Evolutionary conservation across 768 basidiomycete genomes (phyloP).

Genomic region (Lyophyllum semitale): DNA sequence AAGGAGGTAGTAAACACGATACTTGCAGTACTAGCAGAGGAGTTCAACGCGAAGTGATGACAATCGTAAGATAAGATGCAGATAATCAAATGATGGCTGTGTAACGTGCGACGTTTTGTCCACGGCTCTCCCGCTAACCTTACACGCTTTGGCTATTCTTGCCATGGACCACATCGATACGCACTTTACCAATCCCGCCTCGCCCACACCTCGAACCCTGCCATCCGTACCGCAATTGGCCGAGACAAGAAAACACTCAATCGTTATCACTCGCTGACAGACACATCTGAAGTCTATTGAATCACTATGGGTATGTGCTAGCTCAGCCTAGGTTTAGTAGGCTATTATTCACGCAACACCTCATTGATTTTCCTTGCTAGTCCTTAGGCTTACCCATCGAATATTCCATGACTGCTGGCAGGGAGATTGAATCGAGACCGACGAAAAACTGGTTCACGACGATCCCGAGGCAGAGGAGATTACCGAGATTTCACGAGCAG

Average conservation of each 20-base stretch:
- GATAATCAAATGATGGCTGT: too few species aligned
- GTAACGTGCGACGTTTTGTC: too few species aligned
- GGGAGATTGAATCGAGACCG: neutral
- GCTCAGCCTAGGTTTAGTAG: neutral
- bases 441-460: neutral
- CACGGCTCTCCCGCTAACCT: too few species aligned
- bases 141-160: too few species aligned
- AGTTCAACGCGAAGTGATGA: too few species aligned
- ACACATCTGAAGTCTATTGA: neutral
- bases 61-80: too few species aligned
- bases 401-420: slow-evolving; percentile 7
- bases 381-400: slow-evolving; percentile 1
- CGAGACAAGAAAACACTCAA: neutral
- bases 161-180: slow-evolving; percentile 1
- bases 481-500: too few species aligned
- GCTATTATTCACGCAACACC: neutral
- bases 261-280: too few species aligned
- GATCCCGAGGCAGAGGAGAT: too few species aligned
- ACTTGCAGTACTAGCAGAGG: too few species aligned
- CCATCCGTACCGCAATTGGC: neutral
- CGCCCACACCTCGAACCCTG: neutral
- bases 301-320: neutral
- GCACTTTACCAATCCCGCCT: neutral
- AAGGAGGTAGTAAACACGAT: too few species aligned
- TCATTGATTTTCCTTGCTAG: neutral